phyloP scores from a whole-genome alignment of 441 rosid species.

The Corymbia calophylla region DNA sequence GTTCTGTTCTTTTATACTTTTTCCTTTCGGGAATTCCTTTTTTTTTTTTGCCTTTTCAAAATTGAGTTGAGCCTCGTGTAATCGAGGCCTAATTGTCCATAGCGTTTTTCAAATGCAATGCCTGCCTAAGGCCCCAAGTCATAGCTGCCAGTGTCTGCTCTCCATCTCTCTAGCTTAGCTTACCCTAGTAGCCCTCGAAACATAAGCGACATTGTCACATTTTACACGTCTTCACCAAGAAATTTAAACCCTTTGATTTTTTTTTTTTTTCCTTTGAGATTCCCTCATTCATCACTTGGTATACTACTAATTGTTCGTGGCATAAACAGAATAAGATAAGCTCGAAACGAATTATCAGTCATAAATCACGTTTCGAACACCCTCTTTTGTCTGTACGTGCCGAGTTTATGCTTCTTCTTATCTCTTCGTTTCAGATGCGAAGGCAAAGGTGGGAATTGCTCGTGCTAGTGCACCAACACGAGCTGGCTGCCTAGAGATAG shows the following conservation, averaged over 20 bases:
- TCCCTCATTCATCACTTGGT: too few relatives aligned
- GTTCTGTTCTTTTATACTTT: neutral
- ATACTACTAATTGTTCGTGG: too few relatives aligned
- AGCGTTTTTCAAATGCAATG: neutral
- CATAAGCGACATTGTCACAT: neutral
- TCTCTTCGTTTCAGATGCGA: neutral
- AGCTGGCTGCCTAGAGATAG: neutral
- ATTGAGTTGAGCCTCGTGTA: neutral
- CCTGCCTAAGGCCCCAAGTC: neutral
- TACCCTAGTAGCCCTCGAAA: neutral
- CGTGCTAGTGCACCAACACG: too few relatives aligned
- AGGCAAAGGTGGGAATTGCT: too few relatives aligned
- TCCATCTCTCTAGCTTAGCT: neutral
- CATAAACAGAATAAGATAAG: too few relatives aligned
- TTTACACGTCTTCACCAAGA: neutral
- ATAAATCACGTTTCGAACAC: fast-evolving
- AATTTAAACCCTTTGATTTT: neutral
- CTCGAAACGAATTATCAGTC: too few relatives aligned
- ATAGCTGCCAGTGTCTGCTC: neutral
- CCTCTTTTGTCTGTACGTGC: neutral
- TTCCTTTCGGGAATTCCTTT: neutral
- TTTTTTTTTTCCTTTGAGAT: neutral
- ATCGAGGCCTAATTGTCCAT: neutral
- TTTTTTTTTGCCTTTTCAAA: too few relatives aligned
- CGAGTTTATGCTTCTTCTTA: neutral